phyloP scores from a whole-genome alignment of 176 grass and related monocot genomes.

The Triticum monococcum region DNA sequence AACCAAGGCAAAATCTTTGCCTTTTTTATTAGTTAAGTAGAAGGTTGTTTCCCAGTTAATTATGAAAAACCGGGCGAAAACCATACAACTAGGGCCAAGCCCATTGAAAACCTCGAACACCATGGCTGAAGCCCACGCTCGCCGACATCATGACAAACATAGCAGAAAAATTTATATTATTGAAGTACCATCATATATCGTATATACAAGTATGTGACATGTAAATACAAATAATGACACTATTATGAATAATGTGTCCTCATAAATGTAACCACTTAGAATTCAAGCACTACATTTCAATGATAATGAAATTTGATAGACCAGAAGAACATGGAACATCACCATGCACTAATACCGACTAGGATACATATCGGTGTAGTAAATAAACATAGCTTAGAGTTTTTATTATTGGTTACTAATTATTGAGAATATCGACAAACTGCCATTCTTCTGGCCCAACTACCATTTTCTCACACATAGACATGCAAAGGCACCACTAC shows the following conservation, averaged over 20 bases:
- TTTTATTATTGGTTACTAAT: not conserved
- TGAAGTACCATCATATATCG: not conserved
- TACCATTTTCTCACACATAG: conserved; percentile 2
- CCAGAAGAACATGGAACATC: not conserved
- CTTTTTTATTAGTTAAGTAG: too few relatives aligned
- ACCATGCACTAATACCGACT: not conserved
- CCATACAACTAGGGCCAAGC: too few relatives aligned
- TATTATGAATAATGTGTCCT: not conserved
- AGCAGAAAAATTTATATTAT: too few relatives aligned
- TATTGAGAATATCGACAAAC: not conserved
- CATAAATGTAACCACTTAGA: not conserved
- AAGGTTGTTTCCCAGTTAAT: too few relatives aligned
- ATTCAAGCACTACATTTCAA: not conserved
- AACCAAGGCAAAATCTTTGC: too few relatives aligned
- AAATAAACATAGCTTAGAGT: not conserved
- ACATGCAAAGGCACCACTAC: not conserved
- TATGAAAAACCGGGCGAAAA: too few relatives aligned
- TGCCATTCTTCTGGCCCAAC: not conserved
- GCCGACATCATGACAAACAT: too few relatives aligned
- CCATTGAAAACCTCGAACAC: too few relatives aligned
- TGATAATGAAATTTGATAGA: conserved; percentile 1
- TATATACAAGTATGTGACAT: not conserved
- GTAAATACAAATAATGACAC: not conserved
- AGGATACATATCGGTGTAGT: not conserved
- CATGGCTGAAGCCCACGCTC: too few relatives aligned